Conservation (phyloP, 345 rosid genomes). For the Citrus sp. region DNA sequence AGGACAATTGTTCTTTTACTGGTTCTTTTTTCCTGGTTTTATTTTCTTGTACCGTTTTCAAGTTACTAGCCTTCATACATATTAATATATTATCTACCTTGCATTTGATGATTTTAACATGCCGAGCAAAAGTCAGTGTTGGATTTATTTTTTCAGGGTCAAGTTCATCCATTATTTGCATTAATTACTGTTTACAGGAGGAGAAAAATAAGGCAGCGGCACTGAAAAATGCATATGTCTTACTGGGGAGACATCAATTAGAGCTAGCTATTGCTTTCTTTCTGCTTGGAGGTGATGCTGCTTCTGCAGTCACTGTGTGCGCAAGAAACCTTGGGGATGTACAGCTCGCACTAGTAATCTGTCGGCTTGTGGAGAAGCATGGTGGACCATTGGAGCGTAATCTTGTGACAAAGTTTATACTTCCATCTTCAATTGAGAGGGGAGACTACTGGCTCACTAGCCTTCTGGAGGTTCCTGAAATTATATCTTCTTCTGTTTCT, state of each 20-base stretch:
- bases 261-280: conserved; percentile 90
- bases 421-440: conserved; percentile 73
- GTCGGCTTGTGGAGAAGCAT: conserved; percentile 77
- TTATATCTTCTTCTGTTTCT: conserved; percentile 23
- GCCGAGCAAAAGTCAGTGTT: conserved; percentile 5
- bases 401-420: conserved; percentile 58
- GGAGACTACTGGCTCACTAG: conserved; percentile 84
- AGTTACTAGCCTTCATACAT: neutral
- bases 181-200: conserved; percentile 44
- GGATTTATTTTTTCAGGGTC: neutral
- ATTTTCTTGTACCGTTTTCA: neutral
- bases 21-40: neutral
- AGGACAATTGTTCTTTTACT: neutral
- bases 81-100: neutral
- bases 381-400: conserved; percentile 71
- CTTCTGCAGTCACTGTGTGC: conserved; percentile 83
- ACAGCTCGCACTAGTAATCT: conserved; percentile 87
- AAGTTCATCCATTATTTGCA: conserved; percentile 1
- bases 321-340: conserved; percentile 84
- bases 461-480: conserved; percentile 63
- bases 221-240: conserved; percentile 90
- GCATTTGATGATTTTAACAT: conserved; percentile 6
- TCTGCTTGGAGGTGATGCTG: conserved; percentile 88
- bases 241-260: conserved; percentile 90
- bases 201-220: conserved; percentile 94